Evolutionary conservation across 192 early-diverging fungal species (phyloP).

Genomic region (Gaertneriomyces sp.): DNA sequence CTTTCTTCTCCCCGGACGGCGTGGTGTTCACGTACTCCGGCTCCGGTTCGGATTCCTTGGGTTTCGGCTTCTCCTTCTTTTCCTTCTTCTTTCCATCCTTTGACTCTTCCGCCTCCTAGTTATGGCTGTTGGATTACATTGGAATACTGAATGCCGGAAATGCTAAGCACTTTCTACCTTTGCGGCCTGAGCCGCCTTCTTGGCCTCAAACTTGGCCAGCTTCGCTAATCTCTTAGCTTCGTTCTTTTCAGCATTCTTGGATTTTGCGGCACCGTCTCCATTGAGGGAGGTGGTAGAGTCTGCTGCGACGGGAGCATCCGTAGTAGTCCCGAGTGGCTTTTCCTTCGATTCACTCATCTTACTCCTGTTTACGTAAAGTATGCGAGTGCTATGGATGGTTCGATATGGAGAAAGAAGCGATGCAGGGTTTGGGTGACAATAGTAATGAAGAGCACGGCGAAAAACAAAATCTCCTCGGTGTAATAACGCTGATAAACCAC

Average conservation of each 20-base stretch:
- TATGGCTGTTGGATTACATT: too few species aligned
- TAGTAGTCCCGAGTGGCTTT: background rate
- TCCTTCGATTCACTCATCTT: too few species aligned
- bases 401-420: too few species aligned
- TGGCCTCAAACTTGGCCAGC: constrained; percentile 87
- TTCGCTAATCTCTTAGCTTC: constrained; percentile 89
- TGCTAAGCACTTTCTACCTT: background rate
- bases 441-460: too few species aligned
- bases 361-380: too few species aligned
- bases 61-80: constrained; percentile 59
- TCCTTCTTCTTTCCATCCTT: constrained; percentile 34
- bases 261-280: constrained; percentile 33
- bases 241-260: constrained; percentile 85
- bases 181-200: constrained; percentile 67
- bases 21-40: constrained; percentile 75
- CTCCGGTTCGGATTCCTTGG: constrained; percentile 54
- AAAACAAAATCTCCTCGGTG: too few species aligned
- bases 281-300: background rate
- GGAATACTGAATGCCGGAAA: too few species aligned
- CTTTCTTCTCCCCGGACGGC: constrained; percentile 85
- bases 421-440: too few species aligned
- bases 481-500: too few species aligned
- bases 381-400: too few species aligned
- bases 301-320: background rate
- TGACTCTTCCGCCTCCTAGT: too few species aligned